Base-by-base conservation (phyloP, 352 stramenopile genomes). In the Pythium utonaiense region DNA sequence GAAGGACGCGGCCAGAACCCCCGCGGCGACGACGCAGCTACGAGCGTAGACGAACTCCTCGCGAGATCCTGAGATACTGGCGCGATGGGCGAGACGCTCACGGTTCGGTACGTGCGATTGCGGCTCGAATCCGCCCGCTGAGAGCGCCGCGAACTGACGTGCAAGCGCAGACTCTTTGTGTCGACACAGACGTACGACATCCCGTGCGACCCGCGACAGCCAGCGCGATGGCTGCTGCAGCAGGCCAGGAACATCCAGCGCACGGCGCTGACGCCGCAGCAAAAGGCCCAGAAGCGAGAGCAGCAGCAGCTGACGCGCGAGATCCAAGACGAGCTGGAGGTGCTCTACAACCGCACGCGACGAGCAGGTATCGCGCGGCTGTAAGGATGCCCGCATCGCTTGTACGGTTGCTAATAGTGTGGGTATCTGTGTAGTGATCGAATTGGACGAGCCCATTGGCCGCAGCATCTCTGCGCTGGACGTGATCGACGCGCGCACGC, bases 131-230 rank as follows among this genome's bases (percentile, higher is more conserved):
- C 13, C 36, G 52, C 31, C 28, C 30, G 31, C 21, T n/a, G 22
- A 30, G 22, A 21, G 53, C 40, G 40, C 13, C 45, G 24, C 30
- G 47, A 61, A 19, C 57, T 33, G 50, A 42, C 40, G 28, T 62
- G 7, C 10, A 27, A n/a, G 30, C 2, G 50, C 62, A 91, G 82
- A 33, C 62, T 93, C 16, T 89, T 91, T 64, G 80, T 92, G 52
- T 72, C 73, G 53, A 89, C 83, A 31, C 84, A 89, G 73, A 91
- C 82, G 67, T 90, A 91, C 68, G 82, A 94, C 55, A 89, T 94
- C 56, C 75, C 82, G 44, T 92, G 84, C 62, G 80, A 94, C 55
- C 76, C 84, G 45, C 78, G 72, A 25, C 77, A 89, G 53, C 72
- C 80, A 0, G 82, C 82, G 47, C 77, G 86, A 53, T 89, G 78